Base-by-base conservation (phyloP, 2,329 filamentous ascomycete species). In the Bipolaris victoriae region DNA sequence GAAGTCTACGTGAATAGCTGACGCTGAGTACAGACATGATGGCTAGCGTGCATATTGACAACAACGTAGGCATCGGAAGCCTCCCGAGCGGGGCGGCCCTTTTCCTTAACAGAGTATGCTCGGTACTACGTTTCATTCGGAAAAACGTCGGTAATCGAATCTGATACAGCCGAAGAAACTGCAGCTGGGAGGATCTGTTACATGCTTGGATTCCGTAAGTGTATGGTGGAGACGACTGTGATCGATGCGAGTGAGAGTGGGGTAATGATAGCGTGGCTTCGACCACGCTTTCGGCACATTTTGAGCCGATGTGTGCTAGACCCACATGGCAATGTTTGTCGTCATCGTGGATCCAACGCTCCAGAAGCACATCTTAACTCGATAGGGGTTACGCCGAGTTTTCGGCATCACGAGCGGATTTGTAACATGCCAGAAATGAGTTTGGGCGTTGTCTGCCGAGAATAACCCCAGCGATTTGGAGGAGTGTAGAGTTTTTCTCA, bases 191-290 rank as follows among this genome's bases (percentile, higher is more conserved):
- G 22, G 44, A 46, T 24, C 18, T 16, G 26, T 41, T 50, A 49
- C 43, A 48, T 35, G 56, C 52, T 52, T 24, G 13, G 22, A 57
- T 52, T 20, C n/a, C 33, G 48, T 52, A 44, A 49, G 49, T 49
- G 31, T 43, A 48, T 39, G 35, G 18, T 50, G 54, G 45, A 40
- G 44, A 41, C 24, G 18, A 46, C 20, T 18, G 33, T 29, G 31
- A 18, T 36, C 26, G 48, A 40, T 46, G 41, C 37, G 26, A 16
- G 18, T 24, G 39, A 2, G 10, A 24, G 36, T 16, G 29, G 35
- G 54, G 36, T 33, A 29, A 29, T 29, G 20, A 5, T 41, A 56
- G 36, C 29, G 43, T 20, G 20, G 13, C 24, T 16, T 7, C 16
- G 11, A 15, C 29, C 40, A 13, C 39, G 13, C 35, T 39, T 51